Conservation (phyloP, 495 filamentous ascomycete species). For the Tirmania nivea region DNA sequence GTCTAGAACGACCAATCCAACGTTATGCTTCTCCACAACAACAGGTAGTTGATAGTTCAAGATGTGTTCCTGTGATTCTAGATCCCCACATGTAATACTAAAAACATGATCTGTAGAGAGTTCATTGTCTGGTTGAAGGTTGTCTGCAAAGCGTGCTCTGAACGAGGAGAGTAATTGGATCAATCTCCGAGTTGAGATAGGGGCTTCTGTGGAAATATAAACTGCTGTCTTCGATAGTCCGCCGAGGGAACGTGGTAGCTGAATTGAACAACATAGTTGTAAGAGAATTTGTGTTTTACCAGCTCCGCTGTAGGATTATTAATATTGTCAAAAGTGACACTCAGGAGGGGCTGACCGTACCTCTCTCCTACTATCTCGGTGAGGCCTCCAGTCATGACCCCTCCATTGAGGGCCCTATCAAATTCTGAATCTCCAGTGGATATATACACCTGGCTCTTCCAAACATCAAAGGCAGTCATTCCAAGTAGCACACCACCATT, state of each 20-base stretch:
- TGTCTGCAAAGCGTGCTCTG: conserved; percentile 30
- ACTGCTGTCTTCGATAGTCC: conserved; percentile 50
- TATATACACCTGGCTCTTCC: conserved; percentile 35
- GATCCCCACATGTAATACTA: conserved; percentile 66
- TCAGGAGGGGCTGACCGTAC: neutral
- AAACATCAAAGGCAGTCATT: neutral
- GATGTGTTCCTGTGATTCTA: conserved; percentile 92
- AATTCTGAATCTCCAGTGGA: conserved; percentile 58
- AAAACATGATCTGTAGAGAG: conserved; percentile 34
- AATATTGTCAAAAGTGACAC: conserved; percentile 4
- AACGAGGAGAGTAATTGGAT: conserved; percentile 51
- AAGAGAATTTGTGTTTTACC: conserved; percentile 93
- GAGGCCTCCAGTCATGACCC: conserved; percentile 62
- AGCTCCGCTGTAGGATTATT: conserved; percentile 36
- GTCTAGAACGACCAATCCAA: conserved; percentile 70
- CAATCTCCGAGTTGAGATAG: conserved; percentile 59
- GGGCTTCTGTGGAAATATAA: conserved; percentile 89
- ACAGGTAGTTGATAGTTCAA: conserved; percentile 76
- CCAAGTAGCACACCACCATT: conserved; percentile 23
- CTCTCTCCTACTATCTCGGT: conserved; percentile 84
- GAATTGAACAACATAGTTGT: conserved; percentile 55
- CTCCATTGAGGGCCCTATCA: conserved; percentile 58
- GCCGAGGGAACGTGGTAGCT: conserved; percentile 42
- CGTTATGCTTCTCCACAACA: conserved; percentile 45
- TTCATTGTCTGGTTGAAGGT: conserved; percentile 18